Conservation (phyloP, 75 land plant species). For the Cryptomeria japonica region DNA sequence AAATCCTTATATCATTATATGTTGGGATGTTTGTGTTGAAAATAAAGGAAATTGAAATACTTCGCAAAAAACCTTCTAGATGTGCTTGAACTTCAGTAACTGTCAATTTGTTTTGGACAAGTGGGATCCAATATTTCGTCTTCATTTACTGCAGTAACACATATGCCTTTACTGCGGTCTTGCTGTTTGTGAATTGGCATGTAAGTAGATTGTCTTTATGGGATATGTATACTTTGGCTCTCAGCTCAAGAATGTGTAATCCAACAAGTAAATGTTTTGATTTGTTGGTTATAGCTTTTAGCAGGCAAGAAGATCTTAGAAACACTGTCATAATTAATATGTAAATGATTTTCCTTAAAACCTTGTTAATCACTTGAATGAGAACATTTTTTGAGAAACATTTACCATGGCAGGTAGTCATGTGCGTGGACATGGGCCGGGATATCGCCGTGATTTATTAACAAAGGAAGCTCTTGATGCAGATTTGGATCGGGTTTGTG, state of each 20-base stretch:
- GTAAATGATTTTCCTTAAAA: background rate
- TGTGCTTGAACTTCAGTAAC: background rate
- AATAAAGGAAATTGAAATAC: no score
- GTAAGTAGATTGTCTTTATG: background rate
- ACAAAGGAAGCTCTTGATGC: constrained; percentile 12
- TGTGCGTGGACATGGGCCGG: background rate
- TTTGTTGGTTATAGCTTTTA: background rate
- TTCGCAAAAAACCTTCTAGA: background rate
- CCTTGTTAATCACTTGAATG: background rate
- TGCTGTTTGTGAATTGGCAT: background rate
- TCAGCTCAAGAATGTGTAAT: background rate
- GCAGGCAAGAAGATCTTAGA: background rate
- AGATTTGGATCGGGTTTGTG: constrained; percentile 9
- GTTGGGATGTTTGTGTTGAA: no score
- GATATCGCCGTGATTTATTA: constrained; percentile 1
- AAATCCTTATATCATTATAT: no score
- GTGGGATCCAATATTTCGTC: background rate
- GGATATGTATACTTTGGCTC: background rate
- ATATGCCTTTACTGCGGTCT: background rate
- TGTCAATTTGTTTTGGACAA: background rate
- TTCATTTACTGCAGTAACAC: background rate
- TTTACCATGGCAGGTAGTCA: background rate
- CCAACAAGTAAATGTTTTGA: background rate
- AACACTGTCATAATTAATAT: background rate
- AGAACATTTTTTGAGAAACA: background rate